Evolutionary conservation across 2,329 filamentous ascomycete genomes (phyloP).

Genomic region (Aspergillus tamarii): DNA sequence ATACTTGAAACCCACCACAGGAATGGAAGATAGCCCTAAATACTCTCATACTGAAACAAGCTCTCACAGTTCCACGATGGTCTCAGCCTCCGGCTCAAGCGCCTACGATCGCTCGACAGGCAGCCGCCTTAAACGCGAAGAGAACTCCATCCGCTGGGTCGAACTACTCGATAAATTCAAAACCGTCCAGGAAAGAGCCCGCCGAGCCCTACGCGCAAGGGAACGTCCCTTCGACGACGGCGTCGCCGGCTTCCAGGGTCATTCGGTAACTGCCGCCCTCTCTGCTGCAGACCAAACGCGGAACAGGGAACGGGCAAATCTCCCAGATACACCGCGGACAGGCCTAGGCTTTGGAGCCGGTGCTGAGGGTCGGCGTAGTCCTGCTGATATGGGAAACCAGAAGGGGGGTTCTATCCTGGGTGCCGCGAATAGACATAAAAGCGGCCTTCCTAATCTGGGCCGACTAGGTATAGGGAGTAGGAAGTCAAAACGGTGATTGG

Average conservation of each 20-base stretch:
- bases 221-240: conserved; percentile 55
- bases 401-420: conserved; percentile 35
- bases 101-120: conserved; percentile 66
- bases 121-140: conserved; percentile 83
- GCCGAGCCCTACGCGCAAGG: conserved; percentile 65
- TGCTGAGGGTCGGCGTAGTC: conserved; percentile 32
- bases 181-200: conserved; percentile 81
- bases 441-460: conserved; percentile 70
- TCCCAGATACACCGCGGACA: conserved; percentile 39
- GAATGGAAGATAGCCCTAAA: background rate
- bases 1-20: conserved; percentile 26
- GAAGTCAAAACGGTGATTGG: conserved; percentile 49
- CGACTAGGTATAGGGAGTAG: conserved; percentile 71
- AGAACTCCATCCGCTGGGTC: conserved; percentile 83
- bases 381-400: conserved; percentile 21
- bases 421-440: conserved; percentile 60
- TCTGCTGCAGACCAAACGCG: conserved; percentile 33
- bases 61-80: conserved; percentile 13
- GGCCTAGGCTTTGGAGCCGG: conserved; percentile 35
- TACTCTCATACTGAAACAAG: conserved; percentile 14
- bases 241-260: conserved; percentile 46
- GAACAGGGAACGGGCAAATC: conserved; percentile 32
- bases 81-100: conserved; percentile 33
- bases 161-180: conserved; percentile 96
- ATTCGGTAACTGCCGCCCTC: conserved; percentile 36